Evolutionary conservation across 2,329 filamentous ascomycete species (phyloP).

Genomic region (Elsinoe australis): DNA sequence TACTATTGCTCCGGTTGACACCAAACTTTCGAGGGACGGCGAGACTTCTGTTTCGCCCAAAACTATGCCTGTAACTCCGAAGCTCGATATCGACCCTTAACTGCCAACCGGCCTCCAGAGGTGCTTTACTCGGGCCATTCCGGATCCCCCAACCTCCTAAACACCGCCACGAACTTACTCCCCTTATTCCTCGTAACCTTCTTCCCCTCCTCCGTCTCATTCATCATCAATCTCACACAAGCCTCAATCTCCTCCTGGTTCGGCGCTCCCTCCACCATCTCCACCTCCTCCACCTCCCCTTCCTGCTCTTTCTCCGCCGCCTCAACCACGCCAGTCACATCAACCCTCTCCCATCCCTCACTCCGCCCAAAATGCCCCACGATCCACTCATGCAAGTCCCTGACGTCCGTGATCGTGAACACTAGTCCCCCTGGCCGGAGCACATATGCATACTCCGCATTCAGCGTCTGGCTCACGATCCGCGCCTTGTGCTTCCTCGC

Average conservation of each 20-base stretch:
- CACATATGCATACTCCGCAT: slow-evolving; percentile 80
- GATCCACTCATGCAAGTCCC: slow-evolving; percentile 92
- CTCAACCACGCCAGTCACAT: slow-evolving; percentile 53
- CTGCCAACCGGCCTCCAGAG: too few species aligned
- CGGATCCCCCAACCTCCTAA: slow-evolving; percentile 71
- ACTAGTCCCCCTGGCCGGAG: slow-evolving; percentile 74
- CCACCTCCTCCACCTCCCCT: slow-evolving; percentile 36
- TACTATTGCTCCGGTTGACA: too few species aligned
- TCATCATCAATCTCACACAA: slow-evolving; percentile 66
- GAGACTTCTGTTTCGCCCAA: too few species aligned
- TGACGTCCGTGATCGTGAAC: slow-evolving; percentile 96
- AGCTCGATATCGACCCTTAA: too few species aligned
- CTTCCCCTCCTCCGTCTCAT: slow-evolving; percentile 92
- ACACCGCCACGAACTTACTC: slow-evolving; percentile 84
- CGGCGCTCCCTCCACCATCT: slow-evolving; percentile 52
- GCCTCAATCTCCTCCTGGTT: slow-evolving; percentile 60
- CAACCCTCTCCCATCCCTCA: slow-evolving; percentile 68
- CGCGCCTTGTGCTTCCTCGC: slow-evolving; percentile 92
- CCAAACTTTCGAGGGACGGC: too few species aligned
- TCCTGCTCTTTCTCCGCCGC: slow-evolving; percentile 69
- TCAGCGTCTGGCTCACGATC: slow-evolving; percentile 81
- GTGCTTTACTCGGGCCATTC: slow-evolving; percentile 55
- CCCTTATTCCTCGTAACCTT: slow-evolving; percentile 90
- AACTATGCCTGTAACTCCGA: too few species aligned
- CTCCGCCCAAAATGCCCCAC: slow-evolving; percentile 73